Conservation (phyloP, 352 stramenopile genomes). For the Phytophthora multivora region DNA sequence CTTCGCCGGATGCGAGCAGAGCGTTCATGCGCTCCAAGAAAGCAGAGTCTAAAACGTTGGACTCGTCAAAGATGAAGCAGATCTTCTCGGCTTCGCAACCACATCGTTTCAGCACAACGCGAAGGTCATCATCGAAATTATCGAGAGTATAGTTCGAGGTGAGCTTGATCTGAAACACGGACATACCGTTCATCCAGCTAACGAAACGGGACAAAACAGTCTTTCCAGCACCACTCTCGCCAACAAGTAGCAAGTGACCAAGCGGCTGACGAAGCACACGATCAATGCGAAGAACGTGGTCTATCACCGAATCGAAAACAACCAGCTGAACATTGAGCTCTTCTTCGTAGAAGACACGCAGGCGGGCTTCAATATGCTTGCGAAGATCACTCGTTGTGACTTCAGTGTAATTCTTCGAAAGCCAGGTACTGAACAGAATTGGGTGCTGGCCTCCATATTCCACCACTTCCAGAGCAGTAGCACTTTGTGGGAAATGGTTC, state of each 20-base stretch:
- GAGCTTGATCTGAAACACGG: slow-evolving; percentile 99
- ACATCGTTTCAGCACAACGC: slow-evolving; percentile 96
- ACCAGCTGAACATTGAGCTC: slow-evolving; percentile 99
- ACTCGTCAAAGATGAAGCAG: slow-evolving; percentile 99
- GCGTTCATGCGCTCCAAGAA: slow-evolving; percentile 99
- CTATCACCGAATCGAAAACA: slow-evolving; percentile 99
- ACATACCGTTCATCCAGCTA: slow-evolving; percentile 99
- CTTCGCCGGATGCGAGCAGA: slow-evolving; percentile 98
- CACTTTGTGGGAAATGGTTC: slow-evolving; percentile 84
- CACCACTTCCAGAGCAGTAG: slow-evolving; percentile 70
- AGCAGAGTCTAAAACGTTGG: slow-evolving; percentile 96
- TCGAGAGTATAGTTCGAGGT: slow-evolving; percentile 98
- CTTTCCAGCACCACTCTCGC: slow-evolving; percentile 98
- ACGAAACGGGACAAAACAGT: slow-evolving; percentile 99
- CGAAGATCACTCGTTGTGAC: slow-evolving; percentile 93
- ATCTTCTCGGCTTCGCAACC: slow-evolving; percentile 99
- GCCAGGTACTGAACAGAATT: slow-evolving; percentile 98
- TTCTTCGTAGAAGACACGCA: slow-evolving; percentile 99
- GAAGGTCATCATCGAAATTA: slow-evolving; percentile 99
- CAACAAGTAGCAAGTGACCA: slow-evolving; percentile 98
- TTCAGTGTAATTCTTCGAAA: slow-evolving; percentile 97
- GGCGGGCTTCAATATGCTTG: slow-evolving; percentile 95
- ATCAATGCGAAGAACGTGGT: slow-evolving; percentile 99
- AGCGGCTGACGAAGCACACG: slow-evolving; percentile 98
- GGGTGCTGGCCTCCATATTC: slow-evolving; percentile 88